These are phyloP conservation scores for Taxillus chinensis DNA, from an alignment of 164 flowering plant species.

Conservation along the genomic window DNA sequence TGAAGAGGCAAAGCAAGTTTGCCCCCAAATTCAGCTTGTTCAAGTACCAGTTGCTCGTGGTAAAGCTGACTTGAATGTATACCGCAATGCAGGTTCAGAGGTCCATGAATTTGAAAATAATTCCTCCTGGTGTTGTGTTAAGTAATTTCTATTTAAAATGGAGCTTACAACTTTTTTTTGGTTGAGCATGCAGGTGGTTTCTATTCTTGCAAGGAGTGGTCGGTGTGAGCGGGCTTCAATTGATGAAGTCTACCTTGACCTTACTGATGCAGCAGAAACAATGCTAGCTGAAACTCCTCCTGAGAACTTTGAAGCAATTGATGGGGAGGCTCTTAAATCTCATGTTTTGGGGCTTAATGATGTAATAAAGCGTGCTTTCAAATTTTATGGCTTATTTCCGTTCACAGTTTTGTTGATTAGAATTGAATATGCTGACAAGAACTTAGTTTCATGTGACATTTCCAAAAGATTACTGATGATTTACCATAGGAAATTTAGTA, in stretches of 20 bases:
- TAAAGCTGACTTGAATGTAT: slow-evolving; percentile 75
- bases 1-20: slow-evolving; percentile 79
- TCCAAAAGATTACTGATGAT: too few relatives aligned
- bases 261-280: slow-evolving; percentile 76
- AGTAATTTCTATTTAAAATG: neutral
- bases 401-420: neutral
- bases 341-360: slow-evolving; percentile 67
- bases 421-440: neutral
- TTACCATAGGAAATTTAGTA: too few relatives aligned
- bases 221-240: slow-evolving; percentile 96
- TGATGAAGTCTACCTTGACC: slow-evolving; percentile 95
- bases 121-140: neutral
- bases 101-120: slow-evolving; percentile 19
- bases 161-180: neutral
- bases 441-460: too few relatives aligned
- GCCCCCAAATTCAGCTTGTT: slow-evolving; percentile 78
- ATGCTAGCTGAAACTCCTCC: slow-evolving; percentile 74
- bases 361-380: slow-evolving; percentile 23
- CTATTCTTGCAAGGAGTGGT: slow-evolving; percentile 77
- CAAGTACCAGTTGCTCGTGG: slow-evolving; percentile 95
- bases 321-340: slow-evolving; percentile 69
- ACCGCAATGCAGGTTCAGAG: slow-evolving; percentile 94
- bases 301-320: slow-evolving; percentile 47
- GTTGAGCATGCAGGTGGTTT: slow-evolving; percentile 52
- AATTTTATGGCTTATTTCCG: neutral